These are phyloP conservation scores for Filobasidium floriforme DNA, from an alignment of 768 basidiomycete genomes.

Conservation along the genomic window DNA sequence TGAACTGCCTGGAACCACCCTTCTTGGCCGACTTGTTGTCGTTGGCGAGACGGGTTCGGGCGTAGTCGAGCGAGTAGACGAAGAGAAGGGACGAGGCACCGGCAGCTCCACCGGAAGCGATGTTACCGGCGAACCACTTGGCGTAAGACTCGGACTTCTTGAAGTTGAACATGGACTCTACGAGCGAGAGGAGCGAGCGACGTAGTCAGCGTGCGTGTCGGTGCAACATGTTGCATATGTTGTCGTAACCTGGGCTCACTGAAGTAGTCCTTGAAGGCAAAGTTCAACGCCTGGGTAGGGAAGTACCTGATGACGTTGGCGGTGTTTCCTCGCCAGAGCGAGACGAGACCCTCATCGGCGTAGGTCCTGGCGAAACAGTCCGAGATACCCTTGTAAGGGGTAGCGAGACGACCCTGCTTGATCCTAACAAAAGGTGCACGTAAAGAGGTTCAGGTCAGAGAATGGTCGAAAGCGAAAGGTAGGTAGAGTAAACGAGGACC, in stretches of 20 bases:
- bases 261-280: constrained; percentile 87
- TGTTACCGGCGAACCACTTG: constrained; percentile 97
- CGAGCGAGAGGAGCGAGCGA: neutral
- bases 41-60: constrained; percentile 83
- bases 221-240: too few relatives aligned
- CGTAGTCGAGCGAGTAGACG: constrained; percentile 99
- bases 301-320: constrained; percentile 99
- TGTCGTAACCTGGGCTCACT: constrained; percentile 18
- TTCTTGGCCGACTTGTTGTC: constrained; percentile 85
- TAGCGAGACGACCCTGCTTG: constrained; percentile 95
- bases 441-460: constrained; percentile 1
- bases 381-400: constrained; percentile 90
- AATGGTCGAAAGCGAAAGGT: neutral
- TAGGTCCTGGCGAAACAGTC: constrained; percentile 92
- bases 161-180: constrained; percentile 89
- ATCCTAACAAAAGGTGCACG: constrained; percentile 56
- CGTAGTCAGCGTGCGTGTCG: too few relatives aligned
- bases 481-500: neutral
- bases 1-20: constrained; percentile 92
- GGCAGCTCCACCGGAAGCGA: constrained; percentile 84
- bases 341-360: constrained; percentile 86
- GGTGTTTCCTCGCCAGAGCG: constrained; percentile 99
- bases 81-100: constrained; percentile 98
- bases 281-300: constrained; percentile 99
- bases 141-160: constrained; percentile 97